Conservation (phyloP, 2,329 filamentous ascomycete species). For the Leptographium galeiforme region DNA sequence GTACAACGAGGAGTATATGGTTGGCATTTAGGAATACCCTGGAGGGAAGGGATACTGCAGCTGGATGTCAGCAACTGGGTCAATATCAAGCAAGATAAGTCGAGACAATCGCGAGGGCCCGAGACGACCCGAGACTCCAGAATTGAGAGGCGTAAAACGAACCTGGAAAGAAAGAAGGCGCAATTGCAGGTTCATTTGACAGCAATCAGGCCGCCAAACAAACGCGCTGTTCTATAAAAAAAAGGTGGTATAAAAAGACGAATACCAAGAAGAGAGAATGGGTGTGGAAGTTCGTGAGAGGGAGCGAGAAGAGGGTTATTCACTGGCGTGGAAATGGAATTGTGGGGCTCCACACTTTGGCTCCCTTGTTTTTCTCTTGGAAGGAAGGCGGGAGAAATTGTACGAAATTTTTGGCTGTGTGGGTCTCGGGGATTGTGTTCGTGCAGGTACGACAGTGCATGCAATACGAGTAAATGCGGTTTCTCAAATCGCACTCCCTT, state of each 20-base stretch:
- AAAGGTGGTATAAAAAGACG: neutral
- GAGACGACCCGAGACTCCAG: neutral
- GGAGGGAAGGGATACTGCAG: constrained; percentile 39
- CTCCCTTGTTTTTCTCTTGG: neutral
- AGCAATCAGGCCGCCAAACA: constrained; percentile 73
- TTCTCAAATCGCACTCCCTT: neutral
- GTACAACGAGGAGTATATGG: constrained; percentile 55
- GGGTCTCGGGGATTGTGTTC: neutral
- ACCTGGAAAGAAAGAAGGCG: constrained; percentile 50
- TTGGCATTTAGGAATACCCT: constrained; percentile 80
- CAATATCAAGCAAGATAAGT: no score
- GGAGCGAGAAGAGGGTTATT: neutral
- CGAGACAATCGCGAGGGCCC: no score
- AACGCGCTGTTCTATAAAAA: constrained; percentile 52
- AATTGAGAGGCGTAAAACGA: constrained; percentile 21
- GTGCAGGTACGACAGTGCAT: neutral
- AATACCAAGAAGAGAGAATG: constrained; percentile 4
- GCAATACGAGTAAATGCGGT: neutral
- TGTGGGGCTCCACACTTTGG: neutral
- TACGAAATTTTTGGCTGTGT: constrained; percentile 4
- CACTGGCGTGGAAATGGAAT: neutral
- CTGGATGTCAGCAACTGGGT: constrained; percentile 5
- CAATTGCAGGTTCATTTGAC: constrained; percentile 98
- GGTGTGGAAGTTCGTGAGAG: constrained; percentile 3
- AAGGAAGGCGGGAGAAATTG: constrained; percentile 10